These are phyloP conservation scores for Eucalyptus sp. DNA, from an alignment of 345 rosid genomes.

Conservation along the genomic window DNA sequence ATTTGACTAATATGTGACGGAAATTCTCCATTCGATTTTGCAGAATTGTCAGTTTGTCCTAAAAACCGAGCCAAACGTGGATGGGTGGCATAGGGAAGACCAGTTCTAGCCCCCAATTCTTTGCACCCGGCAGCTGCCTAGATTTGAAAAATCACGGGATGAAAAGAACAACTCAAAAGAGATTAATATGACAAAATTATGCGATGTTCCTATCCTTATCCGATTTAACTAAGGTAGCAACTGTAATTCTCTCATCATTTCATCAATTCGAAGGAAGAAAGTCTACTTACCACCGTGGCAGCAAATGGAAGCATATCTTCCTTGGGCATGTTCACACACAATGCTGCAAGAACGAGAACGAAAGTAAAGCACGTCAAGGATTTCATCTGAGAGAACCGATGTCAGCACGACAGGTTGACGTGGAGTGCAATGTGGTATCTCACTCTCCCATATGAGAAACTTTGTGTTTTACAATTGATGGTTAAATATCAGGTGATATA, in stretches of 20 bases:
- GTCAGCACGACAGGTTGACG: background rate
- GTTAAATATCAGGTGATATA: background rate
- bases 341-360: conserved; percentile 19
- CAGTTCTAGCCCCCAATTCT: conserved; percentile 64
- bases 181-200: background rate
- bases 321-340: conserved; percentile 53
- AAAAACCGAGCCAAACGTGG: conserved; percentile 37
- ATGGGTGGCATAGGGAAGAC: conserved; percentile 51
- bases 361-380: background rate
- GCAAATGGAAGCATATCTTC: conserved; percentile 81
- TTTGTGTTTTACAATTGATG: background rate
- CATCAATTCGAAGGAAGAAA: background rate
- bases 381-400: background rate
- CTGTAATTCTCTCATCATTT: background rate
- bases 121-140: conserved; percentile 77
- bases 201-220: background rate
- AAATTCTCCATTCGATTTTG: background rate
- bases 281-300: conserved; percentile 61
- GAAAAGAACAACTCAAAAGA: background rate
- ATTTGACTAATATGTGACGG: background rate
- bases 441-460: background rate
- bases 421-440: background rate
- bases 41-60: background rate
- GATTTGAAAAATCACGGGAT: background rate
- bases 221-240: background rate